Percentiles rank a stretch among this genome's conserved stretches.
These are phyloP conservation scores for Hordeum marinum DNA, from an alignment of 176 grass and related monocot genomes.

Conservation along the genomic window DNA sequence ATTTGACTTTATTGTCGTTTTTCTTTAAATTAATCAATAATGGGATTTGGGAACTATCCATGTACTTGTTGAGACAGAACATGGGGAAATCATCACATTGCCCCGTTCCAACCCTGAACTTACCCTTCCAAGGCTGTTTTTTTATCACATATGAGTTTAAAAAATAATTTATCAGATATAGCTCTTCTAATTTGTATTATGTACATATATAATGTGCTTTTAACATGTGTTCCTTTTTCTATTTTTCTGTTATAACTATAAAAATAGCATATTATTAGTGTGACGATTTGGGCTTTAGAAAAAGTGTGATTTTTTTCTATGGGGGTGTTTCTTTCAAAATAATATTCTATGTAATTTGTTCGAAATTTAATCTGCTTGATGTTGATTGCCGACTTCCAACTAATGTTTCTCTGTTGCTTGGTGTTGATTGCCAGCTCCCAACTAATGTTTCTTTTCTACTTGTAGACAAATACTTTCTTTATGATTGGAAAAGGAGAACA, in stretches of 20 bases:
- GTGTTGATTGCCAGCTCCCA: no score
- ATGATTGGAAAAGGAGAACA: conserved; percentile 84
- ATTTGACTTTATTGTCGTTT: no score
- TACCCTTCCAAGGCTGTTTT: no score
- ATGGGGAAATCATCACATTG: background rate
- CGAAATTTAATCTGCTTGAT: background rate
- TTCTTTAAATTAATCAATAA: background rate
- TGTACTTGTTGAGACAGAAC: background rate
- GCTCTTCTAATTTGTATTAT: background rate
- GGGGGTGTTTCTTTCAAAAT: background rate
- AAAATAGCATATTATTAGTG: background rate
- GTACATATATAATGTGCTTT: background rate
- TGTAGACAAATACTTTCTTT: conserved; percentile 77
- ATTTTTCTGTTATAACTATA: background rate
- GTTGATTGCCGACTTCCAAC: background rate
- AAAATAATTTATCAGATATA: background rate
- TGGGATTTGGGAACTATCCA: background rate
- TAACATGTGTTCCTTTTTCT: background rate
- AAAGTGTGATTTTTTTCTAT: background rate
- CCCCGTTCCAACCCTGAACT: background rate
- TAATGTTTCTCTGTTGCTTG: conserved; percentile 37
- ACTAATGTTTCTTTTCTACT: no score
- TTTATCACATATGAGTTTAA: background rate
- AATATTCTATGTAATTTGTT: background rate
- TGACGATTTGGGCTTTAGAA: background rate